Evolutionary conservation across 768 basidiomycete species (phyloP).

Genomic region (Termitomyces sp.): DNA sequence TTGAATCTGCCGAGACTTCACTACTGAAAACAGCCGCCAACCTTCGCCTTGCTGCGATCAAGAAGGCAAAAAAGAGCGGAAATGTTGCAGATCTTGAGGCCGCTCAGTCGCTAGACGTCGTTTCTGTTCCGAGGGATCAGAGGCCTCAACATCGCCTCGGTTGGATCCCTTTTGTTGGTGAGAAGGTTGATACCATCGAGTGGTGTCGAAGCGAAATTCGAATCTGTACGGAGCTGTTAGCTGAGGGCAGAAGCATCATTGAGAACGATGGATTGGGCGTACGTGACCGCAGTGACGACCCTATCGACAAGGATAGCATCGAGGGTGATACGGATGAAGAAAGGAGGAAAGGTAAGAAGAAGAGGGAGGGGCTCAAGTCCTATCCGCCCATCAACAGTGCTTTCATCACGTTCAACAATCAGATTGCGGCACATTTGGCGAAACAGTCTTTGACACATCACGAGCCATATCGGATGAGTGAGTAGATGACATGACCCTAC

Average conservation of each 20-base stretch:
- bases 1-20: constrained; percentile 83
- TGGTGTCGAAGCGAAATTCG: constrained; percentile 81
- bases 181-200: constrained; percentile 92
- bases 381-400: constrained; percentile 69
- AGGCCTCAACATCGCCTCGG: constrained; percentile 80
- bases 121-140: constrained; percentile 59
- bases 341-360: not conserved
- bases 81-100: constrained; percentile 21
- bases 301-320: constrained; percentile 9
- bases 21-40: constrained; percentile 77
- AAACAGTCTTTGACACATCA: constrained; percentile 74
- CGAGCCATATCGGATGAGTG: constrained; percentile 78
- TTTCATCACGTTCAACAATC: constrained; percentile 89
- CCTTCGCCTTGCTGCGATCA: constrained; percentile 53
- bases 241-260: constrained; percentile 42
- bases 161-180: constrained; percentile 59
- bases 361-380: constrained; percentile 18
- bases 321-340: constrained; percentile 11
- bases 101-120: constrained; percentile 19
- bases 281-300: constrained; percentile 14
- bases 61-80: constrained; percentile 38
- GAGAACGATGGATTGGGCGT: constrained; percentile 26
- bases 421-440: constrained; percentile 91
- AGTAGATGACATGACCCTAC: constrained; percentile 11
- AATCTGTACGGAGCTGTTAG: constrained; percentile 48